phyloP scores from a whole-genome alignment of 331 rosid species.

The Malus hybrid region DNA sequence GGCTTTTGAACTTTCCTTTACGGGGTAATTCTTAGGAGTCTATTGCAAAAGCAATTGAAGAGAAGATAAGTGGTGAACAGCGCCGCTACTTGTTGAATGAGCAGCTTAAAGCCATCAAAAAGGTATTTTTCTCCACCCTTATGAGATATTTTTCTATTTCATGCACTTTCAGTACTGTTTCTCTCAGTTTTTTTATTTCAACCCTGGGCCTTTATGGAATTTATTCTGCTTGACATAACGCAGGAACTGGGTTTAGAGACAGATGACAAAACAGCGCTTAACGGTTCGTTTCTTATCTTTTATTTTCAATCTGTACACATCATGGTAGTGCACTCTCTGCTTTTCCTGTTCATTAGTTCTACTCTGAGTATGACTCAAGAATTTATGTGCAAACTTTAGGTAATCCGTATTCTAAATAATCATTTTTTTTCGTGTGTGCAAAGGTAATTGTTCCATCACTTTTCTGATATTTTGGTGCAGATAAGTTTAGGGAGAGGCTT shows the following conservation, averaged over 20 bases:
- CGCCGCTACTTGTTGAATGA: constrained; percentile 86
- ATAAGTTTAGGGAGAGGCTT: constrained; percentile 84
- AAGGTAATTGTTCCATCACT: constrained; percentile 10
- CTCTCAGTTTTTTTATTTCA: constrained; percentile 15
- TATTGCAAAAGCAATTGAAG: constrained; percentile 94
- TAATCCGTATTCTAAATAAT: constrained; percentile 10
- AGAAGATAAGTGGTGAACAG: constrained; percentile 92
- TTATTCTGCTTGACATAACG: constrained; percentile 1
- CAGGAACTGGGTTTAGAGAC: constrained; percentile 95
- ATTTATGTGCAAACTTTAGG: background rate
- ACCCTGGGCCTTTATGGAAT: constrained; percentile 6
- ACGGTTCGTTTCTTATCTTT: constrained; percentile 41
- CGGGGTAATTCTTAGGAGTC: constrained; percentile 49
- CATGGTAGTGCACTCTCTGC: background rate
- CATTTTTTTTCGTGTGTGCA: background rate
- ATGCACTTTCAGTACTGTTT: background rate
- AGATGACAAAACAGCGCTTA: constrained; percentile 92
- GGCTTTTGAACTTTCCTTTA: constrained; percentile 10
- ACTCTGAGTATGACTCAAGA: background rate
- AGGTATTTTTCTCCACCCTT: constrained; percentile 35
- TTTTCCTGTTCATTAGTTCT: background rate
- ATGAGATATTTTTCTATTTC: background rate
- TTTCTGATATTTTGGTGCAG: constrained; percentile 36
- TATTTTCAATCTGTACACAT: background rate
- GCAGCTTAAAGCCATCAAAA: constrained; percentile 96